Evolutionary conservation across 257 asterid species (phyloP).

Genomic region (Scutellaria galericulata): DNA sequence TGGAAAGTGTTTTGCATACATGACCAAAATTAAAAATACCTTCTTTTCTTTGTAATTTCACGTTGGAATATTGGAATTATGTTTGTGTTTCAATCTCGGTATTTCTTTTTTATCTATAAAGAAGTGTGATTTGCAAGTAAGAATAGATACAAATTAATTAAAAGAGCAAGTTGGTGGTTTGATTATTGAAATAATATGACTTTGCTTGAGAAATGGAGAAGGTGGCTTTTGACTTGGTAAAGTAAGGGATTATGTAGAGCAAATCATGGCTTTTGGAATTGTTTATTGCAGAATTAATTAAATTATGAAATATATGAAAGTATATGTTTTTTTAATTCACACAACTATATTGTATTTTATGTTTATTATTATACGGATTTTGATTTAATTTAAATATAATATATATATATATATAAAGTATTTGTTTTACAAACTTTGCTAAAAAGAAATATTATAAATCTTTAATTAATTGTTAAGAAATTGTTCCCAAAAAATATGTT

Average conservation of each 20-base stretch:
- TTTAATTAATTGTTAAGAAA: no score
- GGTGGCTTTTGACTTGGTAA: conserved; percentile 30
- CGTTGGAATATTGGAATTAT: background rate
- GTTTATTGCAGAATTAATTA: background rate
- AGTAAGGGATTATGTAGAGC: conserved; percentile 15
- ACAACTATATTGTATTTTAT: background rate
- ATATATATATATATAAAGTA: no score
- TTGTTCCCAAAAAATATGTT: no score
- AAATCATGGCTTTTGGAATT: conserved; percentile 5
- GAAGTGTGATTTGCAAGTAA: no score
- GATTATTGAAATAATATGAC: conserved; percentile 9
- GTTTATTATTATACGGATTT: no score
- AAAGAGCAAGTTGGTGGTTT: background rate
- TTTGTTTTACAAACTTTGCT: no score
- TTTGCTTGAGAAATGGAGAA: conserved; percentile 34
- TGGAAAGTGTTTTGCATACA: no score
- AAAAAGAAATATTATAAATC: no score
- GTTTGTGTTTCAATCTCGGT: background rate
- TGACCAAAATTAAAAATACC: no score
- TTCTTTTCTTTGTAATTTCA: background rate
- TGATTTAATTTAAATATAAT: no score
- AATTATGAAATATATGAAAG: background rate
- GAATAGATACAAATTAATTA: background rate
- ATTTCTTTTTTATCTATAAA: no score
- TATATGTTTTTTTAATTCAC: background rate